Percentiles rank a stretch among this genome's conserved stretches.
Evolutionary conservation across 768 basidiomycete species (phyloP).

Genomic region (Lactifluus piperatus): DNA sequence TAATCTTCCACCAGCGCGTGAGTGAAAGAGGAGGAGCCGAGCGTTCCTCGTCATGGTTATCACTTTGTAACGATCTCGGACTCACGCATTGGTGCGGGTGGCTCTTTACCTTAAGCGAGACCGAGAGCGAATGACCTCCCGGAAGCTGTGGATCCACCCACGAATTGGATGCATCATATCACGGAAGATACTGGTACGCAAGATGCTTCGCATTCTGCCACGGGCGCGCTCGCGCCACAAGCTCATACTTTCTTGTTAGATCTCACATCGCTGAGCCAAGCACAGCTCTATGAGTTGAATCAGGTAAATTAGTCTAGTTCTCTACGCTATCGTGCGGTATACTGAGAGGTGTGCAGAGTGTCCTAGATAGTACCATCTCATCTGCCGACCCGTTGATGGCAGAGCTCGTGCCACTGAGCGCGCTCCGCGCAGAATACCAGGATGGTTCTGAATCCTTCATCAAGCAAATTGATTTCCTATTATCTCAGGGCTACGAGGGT

Average conservation of each 20-base stretch:
- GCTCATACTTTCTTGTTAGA: slow-evolving; percentile 22
- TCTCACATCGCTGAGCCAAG: slow-evolving; percentile 26
- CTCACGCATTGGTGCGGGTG: background rate
- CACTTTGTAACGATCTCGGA: background rate
- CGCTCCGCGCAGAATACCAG: slow-evolving; percentile 60
- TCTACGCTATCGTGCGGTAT: background rate
- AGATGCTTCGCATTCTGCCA: background rate
- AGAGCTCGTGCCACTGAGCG: slow-evolving; percentile 40
- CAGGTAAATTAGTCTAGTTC: slow-evolving; percentile 24
- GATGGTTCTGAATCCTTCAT: slow-evolving; percentile 50
- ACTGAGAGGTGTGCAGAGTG: slow-evolving; percentile 24
- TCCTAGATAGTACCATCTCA: slow-evolving; percentile 32
- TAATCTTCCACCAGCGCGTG: slow-evolving; percentile 1
- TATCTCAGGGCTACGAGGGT: slow-evolving; percentile 48
- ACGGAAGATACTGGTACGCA: slow-evolving; percentile 19
- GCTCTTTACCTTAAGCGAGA: slow-evolving; percentile 19
- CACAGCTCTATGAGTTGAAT: slow-evolving; percentile 34
- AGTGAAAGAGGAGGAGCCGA: slow-evolving; percentile 3
- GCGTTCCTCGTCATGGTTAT: background rate
- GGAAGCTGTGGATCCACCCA: slow-evolving; percentile 17
- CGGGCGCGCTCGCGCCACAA: background rate
- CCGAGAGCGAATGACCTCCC: slow-evolving; percentile 22
- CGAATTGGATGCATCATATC: background rate
- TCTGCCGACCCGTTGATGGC: slow-evolving; percentile 46
- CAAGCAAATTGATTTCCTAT: slow-evolving; percentile 68